A percentile compares a stretch with the other conserved stretches of the same genome.
These are phyloP conservation scores for Talaromyces wortmannii DNA, from an alignment of 495 filamentous ascomycete species.

Conservation along the genomic window DNA sequence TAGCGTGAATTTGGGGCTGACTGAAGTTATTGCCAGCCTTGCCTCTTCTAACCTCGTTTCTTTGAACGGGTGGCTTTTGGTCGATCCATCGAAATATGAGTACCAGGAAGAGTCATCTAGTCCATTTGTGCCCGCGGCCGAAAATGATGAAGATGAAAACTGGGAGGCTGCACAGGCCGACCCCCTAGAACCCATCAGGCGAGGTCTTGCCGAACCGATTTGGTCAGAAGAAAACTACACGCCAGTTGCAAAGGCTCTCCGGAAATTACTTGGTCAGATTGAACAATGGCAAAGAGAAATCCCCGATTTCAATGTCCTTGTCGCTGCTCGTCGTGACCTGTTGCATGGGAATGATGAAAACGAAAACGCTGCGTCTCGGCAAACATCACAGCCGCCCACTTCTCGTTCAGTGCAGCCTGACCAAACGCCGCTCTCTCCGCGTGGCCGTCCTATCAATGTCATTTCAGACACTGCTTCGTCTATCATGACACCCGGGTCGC, in stretches of 20 bases:
- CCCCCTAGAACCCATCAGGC: conserved; percentile 16
- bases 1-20: conserved; percentile 80
- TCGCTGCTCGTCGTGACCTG: conserved; percentile 58
- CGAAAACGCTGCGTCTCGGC: conserved; percentile 9
- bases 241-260: conserved; percentile 32
- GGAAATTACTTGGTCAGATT: conserved; percentile 56
- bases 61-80: conserved; percentile 84
- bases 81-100: conserved; percentile 51
- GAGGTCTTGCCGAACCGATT: conserved; percentile 27
- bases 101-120: conserved; percentile 1
- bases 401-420: background rate
- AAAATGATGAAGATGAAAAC: background rate
- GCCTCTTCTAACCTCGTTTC: conserved; percentile 75
- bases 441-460: conserved; percentile 49
- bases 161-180: background rate
- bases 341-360: conserved; percentile 24
- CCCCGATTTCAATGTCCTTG: conserved; percentile 67
- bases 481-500: conserved; percentile 13
- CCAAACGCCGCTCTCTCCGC: conserved; percentile 2
- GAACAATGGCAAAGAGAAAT: conserved; percentile 59
- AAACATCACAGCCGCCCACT: conserved; percentile 15
- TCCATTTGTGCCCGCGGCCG: background rate
- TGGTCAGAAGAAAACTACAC: conserved; percentile 30
- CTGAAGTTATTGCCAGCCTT: conserved; percentile 74
- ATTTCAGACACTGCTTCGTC: conserved; percentile 43